phyloP scores from a whole-genome alignment of 2,329 filamentous ascomycete species.

The Clarireedia hainanense region DNA sequence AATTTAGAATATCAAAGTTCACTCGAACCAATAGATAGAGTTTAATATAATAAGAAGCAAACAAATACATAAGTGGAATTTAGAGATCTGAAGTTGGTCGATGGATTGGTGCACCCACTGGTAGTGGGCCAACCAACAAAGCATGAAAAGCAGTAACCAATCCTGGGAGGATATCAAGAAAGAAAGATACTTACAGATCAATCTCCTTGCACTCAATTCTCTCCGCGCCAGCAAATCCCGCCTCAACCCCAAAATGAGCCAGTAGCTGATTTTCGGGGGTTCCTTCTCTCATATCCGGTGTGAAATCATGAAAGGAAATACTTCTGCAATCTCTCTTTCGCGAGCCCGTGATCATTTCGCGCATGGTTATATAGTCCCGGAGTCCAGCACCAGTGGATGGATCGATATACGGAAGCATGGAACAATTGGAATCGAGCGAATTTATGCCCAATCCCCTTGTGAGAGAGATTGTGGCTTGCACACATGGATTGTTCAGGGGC shows the following conservation, averaged over 20 bases:
- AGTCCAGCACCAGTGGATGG: slow-evolving; percentile 21
- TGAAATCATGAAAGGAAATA: slow-evolving; percentile 25
- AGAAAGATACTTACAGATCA: slow-evolving; percentile 21
- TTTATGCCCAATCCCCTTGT: background rate
- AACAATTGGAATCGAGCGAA: background rate
- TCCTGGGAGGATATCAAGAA: background rate
- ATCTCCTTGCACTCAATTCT: slow-evolving; percentile 21
- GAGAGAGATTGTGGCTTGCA: too few species aligned
- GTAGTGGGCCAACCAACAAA: background rate
- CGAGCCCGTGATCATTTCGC: slow-evolving; percentile 12
- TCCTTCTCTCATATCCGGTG: slow-evolving; percentile 16
- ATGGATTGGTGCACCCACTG: background rate
- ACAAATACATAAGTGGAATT: too few species aligned
- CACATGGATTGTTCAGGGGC: too few species aligned
- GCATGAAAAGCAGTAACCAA: background rate
- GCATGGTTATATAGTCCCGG: slow-evolving; percentile 19
- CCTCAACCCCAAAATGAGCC: slow-evolving; percentile 13
- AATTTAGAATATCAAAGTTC: too few species aligned
- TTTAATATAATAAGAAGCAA: too few species aligned
- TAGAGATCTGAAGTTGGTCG: background rate
- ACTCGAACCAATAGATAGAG: background rate
- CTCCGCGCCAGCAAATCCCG: slow-evolving; percentile 2
- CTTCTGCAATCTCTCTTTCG: slow-evolving; percentile 17
- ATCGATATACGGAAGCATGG: background rate
- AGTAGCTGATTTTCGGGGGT: slow-evolving; percentile 15